Evolutionary conservation across 75 land plant species (phyloP).

Genomic region (Pseudotsuga menziesii): DNA sequence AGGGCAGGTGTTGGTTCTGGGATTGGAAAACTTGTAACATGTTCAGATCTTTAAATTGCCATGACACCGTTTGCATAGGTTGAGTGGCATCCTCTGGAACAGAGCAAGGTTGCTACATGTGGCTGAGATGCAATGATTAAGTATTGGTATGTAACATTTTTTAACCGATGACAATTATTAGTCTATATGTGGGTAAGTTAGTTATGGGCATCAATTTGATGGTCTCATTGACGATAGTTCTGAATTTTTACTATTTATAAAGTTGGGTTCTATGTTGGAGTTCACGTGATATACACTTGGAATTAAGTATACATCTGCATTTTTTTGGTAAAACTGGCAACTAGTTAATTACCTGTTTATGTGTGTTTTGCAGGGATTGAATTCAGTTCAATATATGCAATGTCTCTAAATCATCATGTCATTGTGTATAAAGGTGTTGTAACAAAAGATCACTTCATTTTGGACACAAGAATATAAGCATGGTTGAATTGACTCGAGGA

Average conservation of each 20-base stretch:
- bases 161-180: background rate
- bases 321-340: background rate
- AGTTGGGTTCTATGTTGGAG: background rate
- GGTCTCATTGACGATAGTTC: background rate
- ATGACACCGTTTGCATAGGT: constrained; percentile 34
- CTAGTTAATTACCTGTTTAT: background rate
- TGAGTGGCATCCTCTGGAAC: constrained; percentile 51
- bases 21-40: constrained; percentile 94
- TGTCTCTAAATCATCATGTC: background rate
- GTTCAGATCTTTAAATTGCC: constrained; percentile 26
- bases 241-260: background rate
- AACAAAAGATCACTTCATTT: background rate
- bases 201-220: background rate
- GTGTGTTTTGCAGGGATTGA: background rate
- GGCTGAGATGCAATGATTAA: constrained; percentile 45
- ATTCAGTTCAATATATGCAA: background rate
- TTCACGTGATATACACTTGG: background rate
- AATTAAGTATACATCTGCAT: background rate
- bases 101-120: constrained; percentile 45
- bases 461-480: background rate
- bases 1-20: constrained; percentile 95
- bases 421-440: background rate
- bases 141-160: constrained; percentile 20
- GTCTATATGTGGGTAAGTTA: background rate
- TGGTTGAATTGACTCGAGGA: background rate